phyloP scores from a whole-genome alignment of 2,329 filamentous ascomycete species.

The Epicoccum sorghinum region DNA sequence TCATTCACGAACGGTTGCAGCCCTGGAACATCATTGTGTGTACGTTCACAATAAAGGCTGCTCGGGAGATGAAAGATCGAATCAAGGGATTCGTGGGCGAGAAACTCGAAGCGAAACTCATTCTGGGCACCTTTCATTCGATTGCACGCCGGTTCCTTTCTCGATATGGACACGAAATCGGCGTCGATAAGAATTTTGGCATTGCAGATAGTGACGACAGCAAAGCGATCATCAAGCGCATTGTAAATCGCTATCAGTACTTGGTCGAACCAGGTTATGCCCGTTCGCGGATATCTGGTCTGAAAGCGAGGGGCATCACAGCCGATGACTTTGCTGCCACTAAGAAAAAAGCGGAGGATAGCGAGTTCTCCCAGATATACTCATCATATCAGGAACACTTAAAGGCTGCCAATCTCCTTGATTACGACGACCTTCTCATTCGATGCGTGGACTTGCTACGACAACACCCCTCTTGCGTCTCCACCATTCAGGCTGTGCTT shows the following conservation, averaged over 20 bases:
- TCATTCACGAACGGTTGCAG: constrained; percentile 71
- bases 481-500: constrained; percentile 86
- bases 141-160: constrained; percentile 85
- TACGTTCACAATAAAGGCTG: constrained; percentile 96
- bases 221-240: constrained; percentile 77
- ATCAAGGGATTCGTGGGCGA: constrained; percentile 82
- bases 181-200: constrained; percentile 80
- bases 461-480: constrained; percentile 77
- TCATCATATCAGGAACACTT: constrained; percentile 79
- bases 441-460: constrained; percentile 80
- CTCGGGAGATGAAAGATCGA: constrained; percentile 89
- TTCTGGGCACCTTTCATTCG: constrained; percentile 94
- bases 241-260: constrained; percentile 75
- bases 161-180: constrained; percentile 83
- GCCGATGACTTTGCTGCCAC: constrained; percentile 52
- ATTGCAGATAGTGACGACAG: constrained; percentile 88
- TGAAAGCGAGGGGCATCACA: constrained; percentile 63
- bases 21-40: constrained; percentile 93
- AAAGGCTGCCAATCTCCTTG: constrained; percentile 77
- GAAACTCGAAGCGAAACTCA: constrained; percentile 73
- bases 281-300: constrained; percentile 73
- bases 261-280: constrained; percentile 72
- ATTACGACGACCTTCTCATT: constrained; percentile 92
- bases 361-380: constrained; percentile 72
- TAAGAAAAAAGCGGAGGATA: constrained; percentile 57